A percentile compares a stretch with the other conserved stretches of the same genome.
Evolutionary conservation across 768 basidiomycete species (phyloP).

Genomic region (Xerocomus brunneocitrinus): DNA sequence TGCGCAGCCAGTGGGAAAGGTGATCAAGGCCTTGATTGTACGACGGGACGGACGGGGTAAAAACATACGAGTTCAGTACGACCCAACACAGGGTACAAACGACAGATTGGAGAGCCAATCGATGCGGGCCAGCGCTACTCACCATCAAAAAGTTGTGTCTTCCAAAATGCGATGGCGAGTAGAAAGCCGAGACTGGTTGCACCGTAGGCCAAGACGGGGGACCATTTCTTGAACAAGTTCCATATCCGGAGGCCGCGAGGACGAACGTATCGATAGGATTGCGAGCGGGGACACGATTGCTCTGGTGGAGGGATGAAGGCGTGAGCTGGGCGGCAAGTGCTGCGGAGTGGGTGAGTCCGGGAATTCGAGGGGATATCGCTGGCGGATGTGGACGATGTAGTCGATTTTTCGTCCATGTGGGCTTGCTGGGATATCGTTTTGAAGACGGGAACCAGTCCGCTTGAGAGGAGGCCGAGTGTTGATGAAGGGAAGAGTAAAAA

Average conservation of each 20-base stretch:
- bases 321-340: slow-evolving; percentile 15
- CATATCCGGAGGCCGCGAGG: slow-evolving; percentile 51
- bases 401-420: slow-evolving; percentile 25
- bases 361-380: slow-evolving; percentile 21
- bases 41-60: not conserved
- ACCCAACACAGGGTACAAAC: not conserved
- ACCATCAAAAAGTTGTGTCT: slow-evolving; percentile 79
- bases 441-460: not conserved
- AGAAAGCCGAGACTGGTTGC: slow-evolving; percentile 75
- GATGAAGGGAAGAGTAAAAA: not conserved
- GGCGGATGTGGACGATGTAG: not conserved
- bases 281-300: slow-evolving; percentile 14
- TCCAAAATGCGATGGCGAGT: slow-evolving; percentile 79
- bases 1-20: slow-evolving; percentile 72
- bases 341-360: slow-evolving; percentile 13
- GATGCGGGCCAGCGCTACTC: slow-evolving; percentile 26
- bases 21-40: slow-evolving; percentile 66
- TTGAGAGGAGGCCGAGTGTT: not conserved
- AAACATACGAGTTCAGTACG: not conserved
- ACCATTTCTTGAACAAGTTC: slow-evolving; percentile 65
- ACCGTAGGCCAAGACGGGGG: slow-evolving; percentile 73
- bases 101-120: not conserved
- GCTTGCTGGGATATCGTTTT: not conserved
- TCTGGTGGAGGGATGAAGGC: slow-evolving; percentile 16
- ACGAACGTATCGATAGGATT: slow-evolving; percentile 35